Percentiles rank a stretch among this genome's conserved stretches.
phyloP scores from a whole-genome alignment of 2,329 filamentous ascomycete species.

The Cladosporium cucumerinum region DNA sequence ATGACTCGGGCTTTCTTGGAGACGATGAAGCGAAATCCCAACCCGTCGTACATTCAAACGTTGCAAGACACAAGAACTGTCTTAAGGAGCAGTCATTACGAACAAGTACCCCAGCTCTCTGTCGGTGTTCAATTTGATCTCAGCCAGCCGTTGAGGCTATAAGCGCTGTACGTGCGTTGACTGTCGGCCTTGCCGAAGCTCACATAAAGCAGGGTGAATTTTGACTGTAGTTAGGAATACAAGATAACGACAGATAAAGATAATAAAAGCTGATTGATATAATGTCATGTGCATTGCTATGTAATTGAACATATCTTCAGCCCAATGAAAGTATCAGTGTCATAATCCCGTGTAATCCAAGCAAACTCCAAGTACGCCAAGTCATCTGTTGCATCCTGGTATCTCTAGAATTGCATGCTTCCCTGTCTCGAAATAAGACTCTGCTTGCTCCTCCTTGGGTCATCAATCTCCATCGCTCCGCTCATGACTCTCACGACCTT shows the following conservation, averaged over 20 bases:
- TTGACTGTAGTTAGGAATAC: background rate
- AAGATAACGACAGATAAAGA: background rate
- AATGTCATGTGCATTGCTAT: background rate
- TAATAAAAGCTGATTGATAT: background rate
- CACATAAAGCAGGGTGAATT: background rate
- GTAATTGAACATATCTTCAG: background rate
- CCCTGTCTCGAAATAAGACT: conserved; percentile 33
- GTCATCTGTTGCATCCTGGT: background rate
- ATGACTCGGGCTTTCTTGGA: conserved; percentile 50
- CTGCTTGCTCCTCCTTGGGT: conserved; percentile 28
- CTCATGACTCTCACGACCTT: conserved; percentile 50
- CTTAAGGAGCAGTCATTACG: conserved; percentile 39
- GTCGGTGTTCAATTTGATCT: conserved; percentile 43
- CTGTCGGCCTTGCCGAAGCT: background rate
- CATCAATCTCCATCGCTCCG: conserved; percentile 48
- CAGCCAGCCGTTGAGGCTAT: conserved; percentile 30
- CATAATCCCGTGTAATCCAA: background rate
- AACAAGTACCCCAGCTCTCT: conserved; percentile 45
- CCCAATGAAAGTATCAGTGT: background rate
- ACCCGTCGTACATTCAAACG: conserved; percentile 42
- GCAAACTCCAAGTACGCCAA: background rate
- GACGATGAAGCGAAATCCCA: conserved; percentile 38
- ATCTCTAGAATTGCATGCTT: conserved; percentile 23
- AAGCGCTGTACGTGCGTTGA: background rate
- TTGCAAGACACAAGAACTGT: conserved; percentile 40